Conservation (phyloP, 495 filamentous ascomycete species). For the Platismatia glauca region DNA sequence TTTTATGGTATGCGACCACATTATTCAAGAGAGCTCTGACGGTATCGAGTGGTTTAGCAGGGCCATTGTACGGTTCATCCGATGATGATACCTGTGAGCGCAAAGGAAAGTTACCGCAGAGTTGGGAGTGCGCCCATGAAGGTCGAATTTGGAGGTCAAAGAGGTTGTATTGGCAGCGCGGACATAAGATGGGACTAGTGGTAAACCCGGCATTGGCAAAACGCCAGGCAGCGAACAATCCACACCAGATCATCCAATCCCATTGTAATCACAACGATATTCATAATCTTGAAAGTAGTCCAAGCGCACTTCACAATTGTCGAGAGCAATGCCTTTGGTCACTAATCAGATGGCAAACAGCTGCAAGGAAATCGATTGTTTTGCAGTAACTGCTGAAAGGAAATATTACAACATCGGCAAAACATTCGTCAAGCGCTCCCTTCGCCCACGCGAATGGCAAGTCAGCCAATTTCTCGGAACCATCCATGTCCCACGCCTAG, state of each 20-base stretch:
- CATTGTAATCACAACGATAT: no score
- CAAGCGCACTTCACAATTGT: neutral
- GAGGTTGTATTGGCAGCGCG: neutral
- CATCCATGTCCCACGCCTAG: conserved; percentile 1
- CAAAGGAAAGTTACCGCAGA: neutral
- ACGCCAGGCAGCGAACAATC: no score
- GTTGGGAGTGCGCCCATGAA: neutral
- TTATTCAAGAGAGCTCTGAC: neutral
- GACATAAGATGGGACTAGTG: neutral
- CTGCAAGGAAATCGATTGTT: neutral
- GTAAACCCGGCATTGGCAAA: neutral
- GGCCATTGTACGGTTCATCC: neutral
- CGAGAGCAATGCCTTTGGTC: neutral
- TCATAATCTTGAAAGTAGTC: neutral
- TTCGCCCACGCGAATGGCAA: conserved; percentile 1
- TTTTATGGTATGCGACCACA: conserved; percentile 16
- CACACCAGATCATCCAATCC: no score
- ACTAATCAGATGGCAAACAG: neutral
- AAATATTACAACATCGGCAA: neutral
- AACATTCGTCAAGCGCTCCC: conserved; percentile 1
- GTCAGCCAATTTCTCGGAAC: neutral
- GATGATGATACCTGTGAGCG: no score
- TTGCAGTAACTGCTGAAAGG: conserved; percentile 1
- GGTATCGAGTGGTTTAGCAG: neutral
- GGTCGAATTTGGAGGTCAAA: neutral